Base-by-base conservation (phyloP, 441 rosid species). In the Pelargonium citronellum region DNA sequence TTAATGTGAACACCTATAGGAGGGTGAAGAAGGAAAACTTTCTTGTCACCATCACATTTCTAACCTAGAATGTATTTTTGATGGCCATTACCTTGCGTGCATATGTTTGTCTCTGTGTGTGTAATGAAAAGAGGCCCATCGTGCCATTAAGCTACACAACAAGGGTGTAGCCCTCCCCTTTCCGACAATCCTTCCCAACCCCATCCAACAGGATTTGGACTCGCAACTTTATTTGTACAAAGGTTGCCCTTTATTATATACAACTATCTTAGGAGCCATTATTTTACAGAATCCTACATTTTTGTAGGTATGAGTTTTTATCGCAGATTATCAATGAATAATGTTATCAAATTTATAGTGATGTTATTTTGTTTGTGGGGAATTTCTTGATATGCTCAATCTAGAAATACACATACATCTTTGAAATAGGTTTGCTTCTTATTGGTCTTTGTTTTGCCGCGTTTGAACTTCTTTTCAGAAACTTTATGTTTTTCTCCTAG, bases 401-500 rank as follows among this genome's bases (percentile, higher is more conserved):
- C 43, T 5, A 39, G 43, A 39, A 6, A 39, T 7, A 39, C 43
- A 34, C 61, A 17, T 68, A 8, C 8, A 2, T 60, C 66, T 34
- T 60, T 34, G 16, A 13, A 22, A 34, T 44, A 47, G 34, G 43
- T 19, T 7, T 10, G 64, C 64, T 55, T 66, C 17, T 44, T 44
- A 30, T 37, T 12, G 16, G 43, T 57, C 70, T 39, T 44, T 24
- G 53, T 16, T 67, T 43, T 77, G 57, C 60, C 68, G 16, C 60
- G 39, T 66, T 16, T 15, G 37, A 13, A 20, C 43, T 37, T 72
- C 39, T 73, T 24, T 57, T 46, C 9, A 43, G 46, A 66, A 43
- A 17, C 9, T 71, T 64, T 34, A 46, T 62, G 67, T 68, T 72
- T 76, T 70, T 16, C 63, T 69, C 69, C 62, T 70, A 95, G 99